Base-by-base conservation (phyloP, 2,329 filamentous ascomycete genomes). In the Aspergillus glaucus region DNA sequence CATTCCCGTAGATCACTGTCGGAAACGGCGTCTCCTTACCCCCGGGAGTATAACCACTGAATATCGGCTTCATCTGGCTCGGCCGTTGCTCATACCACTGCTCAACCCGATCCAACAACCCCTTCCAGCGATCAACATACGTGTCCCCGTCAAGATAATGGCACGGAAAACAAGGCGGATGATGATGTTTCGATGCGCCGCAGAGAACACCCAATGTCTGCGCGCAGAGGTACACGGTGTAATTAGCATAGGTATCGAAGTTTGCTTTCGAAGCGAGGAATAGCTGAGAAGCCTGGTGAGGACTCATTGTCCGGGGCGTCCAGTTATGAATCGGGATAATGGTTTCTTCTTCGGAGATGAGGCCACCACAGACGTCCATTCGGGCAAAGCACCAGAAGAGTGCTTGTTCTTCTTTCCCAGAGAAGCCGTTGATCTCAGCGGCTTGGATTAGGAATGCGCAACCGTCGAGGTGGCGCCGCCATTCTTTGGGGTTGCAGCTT, bases 301-400 rank as follows among this genome's bases (percentile, higher is more conserved):
- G 54, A 32, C 42, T 56, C 55, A 62, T 62, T 21, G 53, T 51
- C 19, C 42, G 48, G 1, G 60, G 60, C 0, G 72, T 67, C 77
- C 77, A 79, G 48, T 70, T 69, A 1, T 65, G 64, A 7, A 74
- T 67, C 2, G 73, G 74, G 5, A 79, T 74, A 9, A 79, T 68
- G 0, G 77, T 79, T 48, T 71, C 69, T 52, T 76, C 72, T 28
- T 75, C 74, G 4, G 74, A 77, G 6, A 79, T 77, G 5, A 79
- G 64, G 0, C 74, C 75, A n/a, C 76, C 75, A 47, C 75, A 78
- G 21, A 79, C 71, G 53, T 79, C 69, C 76, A 79, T 79, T 6
- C 76, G 68, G 0, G 75, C 76, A 60, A 78, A 79, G 48, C 75
- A 78, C 77, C 77, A 79, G 50, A 79, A 79, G 0, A 79, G 60